Percentiles rank a stretch among this genome's conserved stretches.
These are phyloP conservation scores for Erysimum pusillum DNA, from an alignment of 441 rosid species.

Conservation along the genomic window DNA sequence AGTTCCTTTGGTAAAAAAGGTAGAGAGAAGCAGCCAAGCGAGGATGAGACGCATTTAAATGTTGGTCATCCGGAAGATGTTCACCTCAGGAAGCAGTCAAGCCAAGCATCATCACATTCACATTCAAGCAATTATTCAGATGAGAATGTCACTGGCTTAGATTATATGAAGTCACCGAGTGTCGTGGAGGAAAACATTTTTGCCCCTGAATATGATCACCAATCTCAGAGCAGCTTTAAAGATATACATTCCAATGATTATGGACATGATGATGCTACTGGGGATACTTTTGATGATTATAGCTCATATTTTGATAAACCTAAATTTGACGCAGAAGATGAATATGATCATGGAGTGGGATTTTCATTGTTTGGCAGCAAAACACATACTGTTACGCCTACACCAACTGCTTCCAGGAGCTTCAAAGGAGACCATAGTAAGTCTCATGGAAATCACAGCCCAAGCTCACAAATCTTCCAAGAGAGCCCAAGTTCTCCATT, in stretches of 20 bases:
- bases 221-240: constrained; percentile 48
- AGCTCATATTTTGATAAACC: constrained; percentile 59
- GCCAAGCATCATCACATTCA: constrained; percentile 51
- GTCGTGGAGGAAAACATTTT: constrained; percentile 54
- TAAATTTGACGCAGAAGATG: constrained; percentile 50
- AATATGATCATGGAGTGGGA: constrained; percentile 46
- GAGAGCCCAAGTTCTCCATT: constrained; percentile 47
- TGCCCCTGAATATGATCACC: constrained; percentile 48
- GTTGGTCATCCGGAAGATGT: constrained; percentile 49
- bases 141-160: constrained; percentile 50
- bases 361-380: constrained; percentile 52
- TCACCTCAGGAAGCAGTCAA: constrained; percentile 52
- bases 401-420: constrained; percentile 51
- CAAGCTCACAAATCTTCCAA: constrained; percentile 49
- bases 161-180: constrained; percentile 45
- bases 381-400: constrained; percentile 37
- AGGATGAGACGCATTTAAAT: constrained; percentile 52
- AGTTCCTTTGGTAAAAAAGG: constrained; percentile 50
- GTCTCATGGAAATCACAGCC: constrained; percentile 47
- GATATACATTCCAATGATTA: constrained; percentile 46
- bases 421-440: constrained; percentile 41
- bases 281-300: constrained; percentile 67
- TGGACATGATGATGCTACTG: constrained; percentile 44
- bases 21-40: constrained; percentile 52
- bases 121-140: constrained; percentile 52